A percentile compares a stretch with the other conserved stretches of the same genome.
phyloP scores from a whole-genome alignment of 2,329 filamentous ascomycete genomes.

The Lachnellula arida region DNA sequence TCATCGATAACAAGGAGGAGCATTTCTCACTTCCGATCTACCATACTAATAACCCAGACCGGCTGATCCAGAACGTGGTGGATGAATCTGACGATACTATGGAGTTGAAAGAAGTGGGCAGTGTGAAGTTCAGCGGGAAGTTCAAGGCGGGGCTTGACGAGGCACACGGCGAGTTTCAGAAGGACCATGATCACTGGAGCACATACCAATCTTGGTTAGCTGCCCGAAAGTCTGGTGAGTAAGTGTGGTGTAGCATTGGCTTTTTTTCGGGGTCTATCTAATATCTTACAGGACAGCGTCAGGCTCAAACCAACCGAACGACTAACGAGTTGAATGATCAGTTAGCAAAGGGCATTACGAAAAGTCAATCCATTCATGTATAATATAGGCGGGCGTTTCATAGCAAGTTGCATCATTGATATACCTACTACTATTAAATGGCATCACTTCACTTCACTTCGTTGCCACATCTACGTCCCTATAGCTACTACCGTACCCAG shows the following conservation, averaged over 20 bases:
- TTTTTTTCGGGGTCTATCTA: neutral
- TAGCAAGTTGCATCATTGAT: no score
- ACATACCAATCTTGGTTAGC: conserved; percentile 15
- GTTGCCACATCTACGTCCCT: no score
- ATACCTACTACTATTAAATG: no score
- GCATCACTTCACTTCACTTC: no score
- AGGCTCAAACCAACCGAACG: conserved; percentile 9
- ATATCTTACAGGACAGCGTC: conserved; percentile 8
- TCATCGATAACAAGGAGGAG: conserved; percentile 13
- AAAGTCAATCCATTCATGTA: conserved; percentile 15
- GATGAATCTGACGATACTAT: conserved; percentile 11
- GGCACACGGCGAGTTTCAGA: conserved; percentile 11
- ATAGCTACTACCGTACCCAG: no score
- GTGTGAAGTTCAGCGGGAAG: conserved; percentile 9
- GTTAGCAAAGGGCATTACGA: conserved; percentile 11
- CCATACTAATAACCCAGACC: conserved; percentile 14
- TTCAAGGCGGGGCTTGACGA: conserved; percentile 18
- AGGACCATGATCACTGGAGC: conserved; percentile 11
- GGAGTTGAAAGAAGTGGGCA: conserved; percentile 12
- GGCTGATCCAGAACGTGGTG: conserved; percentile 15
- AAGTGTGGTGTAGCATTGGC: neutral
- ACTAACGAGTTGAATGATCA: conserved; percentile 11
- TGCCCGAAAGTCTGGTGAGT: conserved; percentile 15
- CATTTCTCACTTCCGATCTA: conserved; percentile 15
- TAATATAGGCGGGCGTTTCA: neutral